Conservation (phyloP, 257 asterid genomes). For the Ocimum tenuiflorum region DNA sequence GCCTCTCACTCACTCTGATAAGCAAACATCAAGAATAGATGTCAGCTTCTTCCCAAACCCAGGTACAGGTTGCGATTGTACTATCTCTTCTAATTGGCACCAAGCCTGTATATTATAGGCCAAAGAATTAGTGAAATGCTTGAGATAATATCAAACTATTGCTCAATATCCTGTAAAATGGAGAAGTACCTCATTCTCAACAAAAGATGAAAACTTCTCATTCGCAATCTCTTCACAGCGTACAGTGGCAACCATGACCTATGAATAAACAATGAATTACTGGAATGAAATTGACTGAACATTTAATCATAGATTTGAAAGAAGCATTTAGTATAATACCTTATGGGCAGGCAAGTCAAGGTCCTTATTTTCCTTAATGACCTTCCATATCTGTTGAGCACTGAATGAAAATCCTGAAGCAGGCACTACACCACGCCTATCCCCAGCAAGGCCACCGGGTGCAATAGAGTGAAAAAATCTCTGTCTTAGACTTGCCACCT, state of each 20-base stretch:
- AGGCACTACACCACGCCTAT: slow-evolving; percentile 97
- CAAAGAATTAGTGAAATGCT: slow-evolving; percentile 1
- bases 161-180: slow-evolving; percentile 11
- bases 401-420: slow-evolving; percentile 97
- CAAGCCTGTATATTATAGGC: slow-evolving; percentile 51
- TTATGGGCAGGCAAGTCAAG: slow-evolving; percentile 97
- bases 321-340: slow-evolving; percentile 36
- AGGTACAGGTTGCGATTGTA: slow-evolving; percentile 61
- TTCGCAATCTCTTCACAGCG: slow-evolving; percentile 94
- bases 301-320: slow-evolving; percentile 6
- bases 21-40: slow-evolving; percentile 53
- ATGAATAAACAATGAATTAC: slow-evolving; percentile 9
- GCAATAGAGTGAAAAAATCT: slow-evolving; percentile 89
- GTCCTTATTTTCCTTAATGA: slow-evolving; percentile 96
- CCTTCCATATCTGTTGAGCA: slow-evolving; percentile 88
- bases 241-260: slow-evolving; percentile 99
- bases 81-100: slow-evolving; percentile 67
- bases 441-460: slow-evolving; percentile 99
- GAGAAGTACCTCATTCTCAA: slow-evolving; percentile 57
- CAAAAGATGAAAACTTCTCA: slow-evolving; percentile 67
- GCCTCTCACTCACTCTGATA: slow-evolving; percentile 59
- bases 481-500: slow-evolving; percentile 87
- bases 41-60: slow-evolving; percentile 84
- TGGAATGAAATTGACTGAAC: slow-evolving; percentile 11
- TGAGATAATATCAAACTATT: not conserved